Conservation (phyloP, 148 eudicot genomes). For the Fallopia convolvulus region DNA sequence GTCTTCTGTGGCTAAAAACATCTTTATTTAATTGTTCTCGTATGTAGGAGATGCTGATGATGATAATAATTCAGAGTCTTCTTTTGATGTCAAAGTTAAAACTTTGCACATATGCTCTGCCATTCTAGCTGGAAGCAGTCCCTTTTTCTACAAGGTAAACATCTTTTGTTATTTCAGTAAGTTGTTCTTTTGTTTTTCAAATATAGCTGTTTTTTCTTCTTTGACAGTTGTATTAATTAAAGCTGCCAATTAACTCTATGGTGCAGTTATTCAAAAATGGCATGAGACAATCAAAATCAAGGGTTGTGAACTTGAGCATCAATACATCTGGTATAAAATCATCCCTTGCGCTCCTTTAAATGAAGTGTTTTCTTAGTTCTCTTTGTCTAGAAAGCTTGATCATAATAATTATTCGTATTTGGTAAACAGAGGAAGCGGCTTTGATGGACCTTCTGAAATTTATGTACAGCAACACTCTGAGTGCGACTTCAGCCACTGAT, state of each 20-base stretch:
- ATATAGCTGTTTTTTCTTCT: no score
- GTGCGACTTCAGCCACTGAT: conserved; percentile 37
- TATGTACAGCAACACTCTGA: conserved; percentile 56
- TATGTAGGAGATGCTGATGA: neutral
- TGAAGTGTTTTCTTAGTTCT: no score
- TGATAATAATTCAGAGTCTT: neutral
- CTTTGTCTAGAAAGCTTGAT: conserved; percentile 10
- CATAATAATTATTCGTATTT: neutral
- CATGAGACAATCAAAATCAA: conserved; percentile 82
- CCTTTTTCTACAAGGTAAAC: conserved; percentile 78
- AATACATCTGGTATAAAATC: neutral
- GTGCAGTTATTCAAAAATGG: conserved; percentile 80
- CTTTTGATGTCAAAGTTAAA: conserved; percentile 37
- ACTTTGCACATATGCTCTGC: conserved; percentile 87
- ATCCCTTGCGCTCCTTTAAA: no score
- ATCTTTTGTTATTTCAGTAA: neutral
- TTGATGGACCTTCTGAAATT: conserved; percentile 70
- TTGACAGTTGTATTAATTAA: no score
- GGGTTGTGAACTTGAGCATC: conserved; percentile 45
- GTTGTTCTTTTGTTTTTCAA: neutral
- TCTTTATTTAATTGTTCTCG: no score
- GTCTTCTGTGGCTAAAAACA: no score
- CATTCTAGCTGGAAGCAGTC: conserved; percentile 94
- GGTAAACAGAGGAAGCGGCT: conserved; percentile 60
- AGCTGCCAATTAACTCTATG: no score